Evolutionary conservation across 257 asterid species (phyloP), one percentile per base, ranked within the genome.

Genomic region (Nicotiana undulata): DNA sequence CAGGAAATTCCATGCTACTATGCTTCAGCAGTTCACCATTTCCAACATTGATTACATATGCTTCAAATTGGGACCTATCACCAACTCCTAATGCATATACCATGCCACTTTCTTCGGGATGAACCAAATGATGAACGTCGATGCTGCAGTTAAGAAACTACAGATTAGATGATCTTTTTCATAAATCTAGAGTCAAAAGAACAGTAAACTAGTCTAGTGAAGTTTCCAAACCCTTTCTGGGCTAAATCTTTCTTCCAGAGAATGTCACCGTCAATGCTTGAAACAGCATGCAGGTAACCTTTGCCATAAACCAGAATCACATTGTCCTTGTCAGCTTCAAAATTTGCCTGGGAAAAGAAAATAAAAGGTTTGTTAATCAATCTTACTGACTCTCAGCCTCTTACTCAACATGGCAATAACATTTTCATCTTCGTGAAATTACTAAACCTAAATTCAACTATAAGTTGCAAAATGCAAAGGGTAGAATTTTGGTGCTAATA

Each of bases 161-260:
- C 37, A 72, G 34, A 49, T 72, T 49, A 72, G 61, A 72, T 72
- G 60, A 56, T 26, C 61, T 20, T 46, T 72, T 72, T 46, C 60
- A 46, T 49, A 72, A 44, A 72, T 28, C 26, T 15, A 46, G 78
- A 51, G 60, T 72, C 60, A 56, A 53, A 65, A 75, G 40, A 44
- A 17, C 12, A 68, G 82, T n/a, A 81, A 80, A 66, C 11, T 44
- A 17, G 72, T 44, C 22, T 46, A 70, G 68, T 29, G 26, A 16
- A 49, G 49, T 53, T 80, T 81, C 72, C 95, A 28, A 79, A 96
- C 99, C 98, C 93, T 76, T 91, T 93, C 55, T 90, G 82, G 24
- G 91, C 93, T 63, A 96, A 85, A 61, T 92, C 97, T 88, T 86
- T 92, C 85, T 85, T 94, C 99, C 99, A 96, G 85, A 94, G 84